These are phyloP conservation scores for Pseudogymnoascus sp. DNA, from an alignment of 2,329 filamentous ascomycete species.

Conservation along the genomic window DNA sequence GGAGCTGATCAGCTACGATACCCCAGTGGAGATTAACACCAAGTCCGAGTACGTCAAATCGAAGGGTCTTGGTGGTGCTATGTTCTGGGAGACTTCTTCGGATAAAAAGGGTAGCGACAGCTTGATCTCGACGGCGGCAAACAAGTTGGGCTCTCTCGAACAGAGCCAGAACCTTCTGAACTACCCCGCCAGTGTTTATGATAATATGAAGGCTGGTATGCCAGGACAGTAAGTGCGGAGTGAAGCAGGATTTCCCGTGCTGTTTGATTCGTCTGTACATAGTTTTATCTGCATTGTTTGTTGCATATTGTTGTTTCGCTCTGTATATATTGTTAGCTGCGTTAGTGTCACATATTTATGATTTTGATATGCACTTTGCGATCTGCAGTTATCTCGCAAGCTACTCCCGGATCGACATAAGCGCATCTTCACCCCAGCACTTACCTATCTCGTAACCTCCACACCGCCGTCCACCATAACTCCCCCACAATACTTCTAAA, in stretches of 20 bases:
- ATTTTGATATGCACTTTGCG: neutral
- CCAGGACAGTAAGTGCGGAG: slow-evolving; percentile 13
- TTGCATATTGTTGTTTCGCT: slow-evolving; percentile 24
- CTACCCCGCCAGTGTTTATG: slow-evolving; percentile 48
- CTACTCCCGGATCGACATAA: neutral
- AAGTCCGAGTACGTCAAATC: slow-evolving; percentile 61
- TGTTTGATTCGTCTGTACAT: neutral
- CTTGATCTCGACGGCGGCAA: slow-evolving; percentile 46
- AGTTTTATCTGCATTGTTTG: neutral
- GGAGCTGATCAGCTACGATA: slow-evolving; percentile 67
- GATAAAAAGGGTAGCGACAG: slow-evolving; percentile 54
- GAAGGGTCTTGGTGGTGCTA: slow-evolving; percentile 61
- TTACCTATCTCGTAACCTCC: neutral
- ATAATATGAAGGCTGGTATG: slow-evolving; percentile 41
- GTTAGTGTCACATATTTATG: neutral
- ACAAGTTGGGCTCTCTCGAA: slow-evolving; percentile 37
- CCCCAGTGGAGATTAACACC: slow-evolving; percentile 45
- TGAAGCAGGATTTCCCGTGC: neutral
- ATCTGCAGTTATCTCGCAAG: neutral
- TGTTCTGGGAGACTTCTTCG: slow-evolving; percentile 79
- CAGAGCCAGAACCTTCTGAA: slow-evolving; percentile 40
- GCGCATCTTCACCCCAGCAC: neutral
- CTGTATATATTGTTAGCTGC: slow-evolving; percentile 43
- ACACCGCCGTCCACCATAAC: neutral
- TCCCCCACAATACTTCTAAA: slow-evolving; percentile 27